phyloP scores from a whole-genome alignment of 192 early-diverging fungal genomes.

The Chytriomyces sp. region DNA sequence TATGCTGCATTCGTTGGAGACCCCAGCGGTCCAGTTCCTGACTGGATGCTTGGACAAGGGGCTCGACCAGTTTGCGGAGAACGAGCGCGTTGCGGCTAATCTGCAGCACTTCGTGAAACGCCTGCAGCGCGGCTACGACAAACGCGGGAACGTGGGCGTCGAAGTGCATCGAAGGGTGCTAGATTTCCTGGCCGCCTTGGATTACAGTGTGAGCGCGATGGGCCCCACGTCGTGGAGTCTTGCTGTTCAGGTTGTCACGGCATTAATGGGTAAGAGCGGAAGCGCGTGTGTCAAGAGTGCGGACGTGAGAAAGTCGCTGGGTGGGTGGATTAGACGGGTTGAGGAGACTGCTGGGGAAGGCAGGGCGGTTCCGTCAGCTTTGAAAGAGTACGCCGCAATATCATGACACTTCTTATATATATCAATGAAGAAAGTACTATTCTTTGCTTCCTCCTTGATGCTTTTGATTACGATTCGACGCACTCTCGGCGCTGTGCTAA shows the following conservation, averaged over 20 bases:
- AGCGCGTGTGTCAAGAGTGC: not conserved
- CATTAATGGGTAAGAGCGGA: not conserved
- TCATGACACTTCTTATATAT: no score
- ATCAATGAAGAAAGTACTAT: no score
- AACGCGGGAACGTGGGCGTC: not conserved
- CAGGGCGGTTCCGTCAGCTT: not conserved
- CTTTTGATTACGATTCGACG: no score
- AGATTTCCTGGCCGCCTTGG: not conserved
- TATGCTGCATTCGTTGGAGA: not conserved
- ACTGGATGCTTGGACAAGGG: not conserved
- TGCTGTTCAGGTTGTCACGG: not conserved
- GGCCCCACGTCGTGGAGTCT: not conserved
- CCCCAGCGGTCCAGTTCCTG: not conserved
- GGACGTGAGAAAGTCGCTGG: not conserved
- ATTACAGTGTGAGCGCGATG: not conserved
- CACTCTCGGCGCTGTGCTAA: no score
- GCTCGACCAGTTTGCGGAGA: not conserved
- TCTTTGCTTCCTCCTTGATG: no score
- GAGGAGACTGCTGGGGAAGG: not conserved
- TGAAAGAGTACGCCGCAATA: not conserved
- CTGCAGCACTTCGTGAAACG: not conserved
- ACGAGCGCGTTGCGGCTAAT: not conserved
- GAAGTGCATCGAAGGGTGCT: not conserved
- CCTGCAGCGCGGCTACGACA: not conserved
- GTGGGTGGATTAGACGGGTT: not conserved